phyloP scores from a whole-genome alignment of 768 basidiomycete species.

The Lentinula detonsa region DNA sequence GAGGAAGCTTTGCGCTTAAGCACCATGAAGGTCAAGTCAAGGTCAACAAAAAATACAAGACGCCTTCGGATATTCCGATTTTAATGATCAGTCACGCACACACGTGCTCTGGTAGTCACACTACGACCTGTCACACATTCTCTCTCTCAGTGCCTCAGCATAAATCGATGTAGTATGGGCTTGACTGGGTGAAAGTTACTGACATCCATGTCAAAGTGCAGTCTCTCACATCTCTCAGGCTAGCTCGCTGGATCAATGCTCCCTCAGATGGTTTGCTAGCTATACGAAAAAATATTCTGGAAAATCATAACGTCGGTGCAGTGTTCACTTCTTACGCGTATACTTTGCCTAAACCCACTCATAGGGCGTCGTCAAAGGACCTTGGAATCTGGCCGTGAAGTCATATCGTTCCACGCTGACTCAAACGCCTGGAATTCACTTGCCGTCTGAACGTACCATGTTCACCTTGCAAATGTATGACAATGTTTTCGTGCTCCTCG shows the following conservation, averaged over 20 bases:
- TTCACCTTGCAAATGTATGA: slow-evolving; percentile 75
- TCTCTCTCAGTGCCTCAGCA: neutral
- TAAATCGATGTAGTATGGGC: slow-evolving; percentile 38
- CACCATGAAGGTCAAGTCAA: slow-evolving; percentile 21
- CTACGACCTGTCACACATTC: neutral
- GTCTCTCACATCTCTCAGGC: slow-evolving; percentile 27
- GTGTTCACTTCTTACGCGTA: slow-evolving; percentile 11
- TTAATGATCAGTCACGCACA: neutral
- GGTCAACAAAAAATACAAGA: neutral
- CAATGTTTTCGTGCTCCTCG: slow-evolving; percentile 73
- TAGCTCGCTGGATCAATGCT: slow-evolving; percentile 83
- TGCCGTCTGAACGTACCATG: slow-evolving; percentile 62
- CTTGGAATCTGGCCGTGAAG: slow-evolving; percentile 65
- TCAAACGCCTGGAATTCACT: slow-evolving; percentile 43
- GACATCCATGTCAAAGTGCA: neutral
- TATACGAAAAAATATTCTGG: slow-evolving; percentile 60
- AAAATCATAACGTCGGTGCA: slow-evolving; percentile 56
- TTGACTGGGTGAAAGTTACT: slow-evolving; percentile 45
- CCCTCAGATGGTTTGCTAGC: slow-evolving; percentile 65
- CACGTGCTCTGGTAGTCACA: neutral
- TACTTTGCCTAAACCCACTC: slow-evolving; percentile 10
- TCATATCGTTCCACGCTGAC: slow-evolving; percentile 72
- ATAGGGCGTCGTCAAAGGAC: slow-evolving; percentile 55
- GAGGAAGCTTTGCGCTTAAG: slow-evolving; percentile 39
- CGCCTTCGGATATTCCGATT: neutral